Evolutionary conservation across 176 grass and related monocot species (phyloP).

Genomic region (Zoysia japonica): DNA sequence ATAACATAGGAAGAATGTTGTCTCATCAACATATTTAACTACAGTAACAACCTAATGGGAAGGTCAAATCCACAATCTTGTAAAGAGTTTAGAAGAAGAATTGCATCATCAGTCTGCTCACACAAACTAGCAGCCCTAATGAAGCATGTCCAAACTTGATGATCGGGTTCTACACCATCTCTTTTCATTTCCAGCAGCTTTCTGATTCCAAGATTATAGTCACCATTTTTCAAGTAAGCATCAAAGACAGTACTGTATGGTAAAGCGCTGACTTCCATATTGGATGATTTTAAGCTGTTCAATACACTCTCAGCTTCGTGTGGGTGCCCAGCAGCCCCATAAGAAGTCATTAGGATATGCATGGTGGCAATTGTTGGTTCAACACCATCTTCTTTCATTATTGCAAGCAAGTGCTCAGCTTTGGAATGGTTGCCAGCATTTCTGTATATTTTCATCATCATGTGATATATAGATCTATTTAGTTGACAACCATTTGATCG

Average conservation of each 20-base stretch:
- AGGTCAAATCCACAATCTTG: conserved; percentile 80
- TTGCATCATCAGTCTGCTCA: conserved; percentile 61
- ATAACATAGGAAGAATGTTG: conserved; percentile 3
- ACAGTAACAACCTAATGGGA: conserved; percentile 66
- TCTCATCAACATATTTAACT: conserved; percentile 26
- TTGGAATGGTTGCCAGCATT: conserved; percentile 74
- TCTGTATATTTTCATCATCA: conserved; percentile 94
- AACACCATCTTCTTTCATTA: conserved; percentile 81
- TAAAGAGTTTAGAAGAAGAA: conserved; percentile 76
- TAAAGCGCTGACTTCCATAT: conserved; percentile 65
- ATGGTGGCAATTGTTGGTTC: conserved; percentile 84
- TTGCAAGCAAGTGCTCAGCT: conserved; percentile 70
- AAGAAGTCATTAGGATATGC: conserved; percentile 95
- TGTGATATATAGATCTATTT: conserved; percentile 82
- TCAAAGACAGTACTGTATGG: conserved; percentile 88
- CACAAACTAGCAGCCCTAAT: conserved; percentile 93
- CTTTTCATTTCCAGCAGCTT: conserved; percentile 77
- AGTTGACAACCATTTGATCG: conserved; percentile 62
- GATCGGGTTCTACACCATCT: conserved; percentile 81
- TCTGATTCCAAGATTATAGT: conserved; percentile 66
- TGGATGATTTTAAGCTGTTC: conserved; percentile 71
- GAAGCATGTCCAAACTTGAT: conserved; percentile 96
- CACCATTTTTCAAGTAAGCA: conserved; percentile 85
- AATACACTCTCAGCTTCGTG: conserved; percentile 82
- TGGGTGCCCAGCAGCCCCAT: conserved; percentile 71